Conservation (phyloP, 1,139 yeast genomes). For the Saccharomyces hybrid region DNA sequence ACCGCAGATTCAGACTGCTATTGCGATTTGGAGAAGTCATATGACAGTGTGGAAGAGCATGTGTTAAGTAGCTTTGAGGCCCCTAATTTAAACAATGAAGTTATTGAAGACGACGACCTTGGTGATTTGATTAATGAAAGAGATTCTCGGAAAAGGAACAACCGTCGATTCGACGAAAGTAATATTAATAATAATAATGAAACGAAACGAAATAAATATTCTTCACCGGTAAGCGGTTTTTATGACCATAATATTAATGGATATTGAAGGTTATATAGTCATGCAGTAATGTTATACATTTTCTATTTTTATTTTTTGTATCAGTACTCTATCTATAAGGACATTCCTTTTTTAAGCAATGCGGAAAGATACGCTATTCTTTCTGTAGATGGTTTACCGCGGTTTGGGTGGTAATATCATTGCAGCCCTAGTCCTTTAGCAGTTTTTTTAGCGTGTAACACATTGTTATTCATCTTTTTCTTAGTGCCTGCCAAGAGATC, state of each 20-base stretch:
- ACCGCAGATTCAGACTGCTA: background rate
- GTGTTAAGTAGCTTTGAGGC: constrained; percentile 19
- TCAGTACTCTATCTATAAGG: background rate
- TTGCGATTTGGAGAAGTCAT: constrained; percentile 3
- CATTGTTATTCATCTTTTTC: background rate
- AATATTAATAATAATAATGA: background rate
- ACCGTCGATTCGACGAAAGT: background rate
- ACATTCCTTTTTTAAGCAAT: background rate
- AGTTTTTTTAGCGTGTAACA: background rate
- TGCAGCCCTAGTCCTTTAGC: background rate
- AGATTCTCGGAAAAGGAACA: background rate
- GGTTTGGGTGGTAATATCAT: background rate
- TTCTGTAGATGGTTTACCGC: background rate
- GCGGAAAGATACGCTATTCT: background rate
- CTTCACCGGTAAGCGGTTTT: background rate
- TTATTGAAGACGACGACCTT: background rate
- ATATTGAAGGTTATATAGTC: background rate
- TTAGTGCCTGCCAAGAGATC: background rate
- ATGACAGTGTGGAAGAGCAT: constrained; percentile 21
- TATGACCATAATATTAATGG: background rate
- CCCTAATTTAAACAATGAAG: constrained; percentile 6
- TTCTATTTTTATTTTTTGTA: background rate
- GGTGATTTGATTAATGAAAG: constrained; percentile 1
- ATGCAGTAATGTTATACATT: background rate
- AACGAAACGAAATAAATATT: constrained; percentile 1